Conservation (phyloP, 2,329 filamentous ascomycete species). For the Nothophoma quercina region DNA sequence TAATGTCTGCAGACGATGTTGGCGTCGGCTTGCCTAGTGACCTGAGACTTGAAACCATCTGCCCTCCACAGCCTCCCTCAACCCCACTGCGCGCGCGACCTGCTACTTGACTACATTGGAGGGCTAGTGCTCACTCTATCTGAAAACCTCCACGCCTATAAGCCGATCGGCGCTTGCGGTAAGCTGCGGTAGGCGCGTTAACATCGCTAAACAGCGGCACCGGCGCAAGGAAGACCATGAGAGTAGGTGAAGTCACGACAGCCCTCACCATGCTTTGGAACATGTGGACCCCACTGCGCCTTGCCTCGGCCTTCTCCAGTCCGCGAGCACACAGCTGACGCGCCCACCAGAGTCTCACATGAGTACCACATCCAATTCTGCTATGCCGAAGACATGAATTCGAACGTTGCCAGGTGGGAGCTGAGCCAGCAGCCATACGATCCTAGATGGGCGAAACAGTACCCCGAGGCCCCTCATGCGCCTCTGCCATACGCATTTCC, state of each 20-base stretch:
- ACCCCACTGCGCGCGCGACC: constrained; percentile 39
- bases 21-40: constrained; percentile 28
- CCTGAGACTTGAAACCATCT: constrained; percentile 34
- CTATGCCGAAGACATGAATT: constrained; percentile 50
- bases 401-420: constrained; percentile 47
- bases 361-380: constrained; percentile 30
- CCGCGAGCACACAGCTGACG: constrained; percentile 31
- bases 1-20: constrained; percentile 6
- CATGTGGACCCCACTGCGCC: constrained; percentile 17
- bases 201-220: constrained; percentile 24
- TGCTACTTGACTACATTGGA: constrained; percentile 16
- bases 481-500: constrained; percentile 38
- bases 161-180: constrained; percentile 14
- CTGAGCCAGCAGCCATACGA: constrained; percentile 41
- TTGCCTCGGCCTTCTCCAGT: neutral
- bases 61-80: constrained; percentile 27
- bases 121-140: neutral
- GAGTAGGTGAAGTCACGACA: constrained; percentile 44
- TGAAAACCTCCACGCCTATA: neutral
- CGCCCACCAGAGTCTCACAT: constrained; percentile 30
- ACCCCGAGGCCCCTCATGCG: constrained; percentile 33
- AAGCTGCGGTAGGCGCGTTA: constrained; percentile 21
- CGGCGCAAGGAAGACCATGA: constrained; percentile 45
- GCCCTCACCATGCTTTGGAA: constrained; percentile 21
- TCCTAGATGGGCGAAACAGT: constrained; percentile 14